These are phyloP conservation scores for Chlorella sp. DNA, from an alignment of 139 green algal genomes.

Conservation along the genomic window DNA sequence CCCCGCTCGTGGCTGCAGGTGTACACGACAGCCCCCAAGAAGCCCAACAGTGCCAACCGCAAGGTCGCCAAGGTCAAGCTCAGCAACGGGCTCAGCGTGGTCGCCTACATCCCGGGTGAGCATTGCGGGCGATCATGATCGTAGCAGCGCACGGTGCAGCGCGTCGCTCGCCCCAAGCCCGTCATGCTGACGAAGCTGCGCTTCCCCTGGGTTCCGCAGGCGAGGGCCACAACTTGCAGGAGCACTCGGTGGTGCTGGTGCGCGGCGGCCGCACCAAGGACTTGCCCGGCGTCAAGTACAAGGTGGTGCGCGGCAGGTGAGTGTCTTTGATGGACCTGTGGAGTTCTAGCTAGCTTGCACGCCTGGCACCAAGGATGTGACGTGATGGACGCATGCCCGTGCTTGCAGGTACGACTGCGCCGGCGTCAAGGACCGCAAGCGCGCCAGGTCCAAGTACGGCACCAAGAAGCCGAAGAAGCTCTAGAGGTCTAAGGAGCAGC, in stretches of 20 bases:
- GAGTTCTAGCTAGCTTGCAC: neutral
- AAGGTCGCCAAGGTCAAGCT: constrained; percentile 46
- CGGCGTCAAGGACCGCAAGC: constrained; percentile 49
- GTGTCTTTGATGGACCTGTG: too few relatives aligned
- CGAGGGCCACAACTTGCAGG: constrained; percentile 61
- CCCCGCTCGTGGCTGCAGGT: constrained; percentile 17
- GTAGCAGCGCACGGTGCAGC: too few relatives aligned
- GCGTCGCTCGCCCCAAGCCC: too few relatives aligned
- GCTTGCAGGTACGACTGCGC: constrained; percentile 50
- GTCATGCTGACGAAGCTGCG: too few relatives aligned
- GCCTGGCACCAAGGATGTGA: neutral
- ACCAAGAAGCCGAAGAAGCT: constrained; percentile 31
- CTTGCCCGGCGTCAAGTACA: constrained; percentile 54
- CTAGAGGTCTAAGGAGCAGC: too few relatives aligned
- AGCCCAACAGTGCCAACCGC: constrained; percentile 57
- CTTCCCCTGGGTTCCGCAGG: constrained; percentile 12
- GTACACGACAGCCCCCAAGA: constrained; percentile 51
- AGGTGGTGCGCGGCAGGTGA: constrained; percentile 8
- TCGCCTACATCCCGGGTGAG: constrained; percentile 48
- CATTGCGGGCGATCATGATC: neutral
- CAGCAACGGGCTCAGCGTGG: constrained; percentile 39
- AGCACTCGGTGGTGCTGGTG: constrained; percentile 82
- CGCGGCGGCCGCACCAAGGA: constrained; percentile 73
- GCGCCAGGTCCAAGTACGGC: constrained; percentile 65
- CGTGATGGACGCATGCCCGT: neutral